These are phyloP conservation scores for Russula sp. DNA, from an alignment of 768 basidiomycete species.

Conservation along the genomic window DNA sequence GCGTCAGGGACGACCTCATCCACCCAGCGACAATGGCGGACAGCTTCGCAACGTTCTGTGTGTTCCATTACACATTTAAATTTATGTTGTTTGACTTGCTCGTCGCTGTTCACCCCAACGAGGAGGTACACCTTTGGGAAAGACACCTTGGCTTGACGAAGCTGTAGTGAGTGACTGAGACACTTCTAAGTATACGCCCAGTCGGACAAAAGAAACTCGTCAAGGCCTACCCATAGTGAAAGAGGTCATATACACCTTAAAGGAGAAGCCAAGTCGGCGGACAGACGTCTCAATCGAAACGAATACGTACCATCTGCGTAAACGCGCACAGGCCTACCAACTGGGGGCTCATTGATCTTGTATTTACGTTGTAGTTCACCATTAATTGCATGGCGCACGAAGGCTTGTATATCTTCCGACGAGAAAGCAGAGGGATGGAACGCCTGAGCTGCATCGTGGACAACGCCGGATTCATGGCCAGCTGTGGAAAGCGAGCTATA, in stretches of 20 bases:
- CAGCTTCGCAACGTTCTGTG: slow-evolving; percentile 82
- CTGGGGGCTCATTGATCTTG: slow-evolving; percentile 81
- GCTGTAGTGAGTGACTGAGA: slow-evolving; percentile 82
- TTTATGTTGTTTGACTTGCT: slow-evolving; percentile 74
- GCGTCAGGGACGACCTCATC: slow-evolving; percentile 87
- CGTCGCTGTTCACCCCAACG: slow-evolving; percentile 89
- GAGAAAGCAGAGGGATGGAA: slow-evolving; percentile 66
- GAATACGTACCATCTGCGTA: slow-evolving; percentile 80
- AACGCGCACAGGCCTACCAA: slow-evolving; percentile 72
- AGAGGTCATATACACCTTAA: slow-evolving; percentile 90
- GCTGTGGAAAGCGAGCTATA: not conserved
- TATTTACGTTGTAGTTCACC: slow-evolving; percentile 61
- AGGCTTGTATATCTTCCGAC: slow-evolving; percentile 70
- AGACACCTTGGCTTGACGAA: slow-evolving; percentile 92
- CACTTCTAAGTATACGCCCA: slow-evolving; percentile 7
- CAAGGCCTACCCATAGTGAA: slow-evolving; percentile 79
- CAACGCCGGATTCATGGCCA: slow-evolving; percentile 23
- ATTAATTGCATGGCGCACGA: slow-evolving; percentile 67
- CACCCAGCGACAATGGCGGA: slow-evolving; percentile 96
- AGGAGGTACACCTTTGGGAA: slow-evolving; percentile 88
- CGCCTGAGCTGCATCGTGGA: slow-evolving; percentile 23
- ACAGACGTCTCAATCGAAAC: not conserved
- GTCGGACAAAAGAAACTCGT: slow-evolving; percentile 7
- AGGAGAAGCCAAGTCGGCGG: not conserved
- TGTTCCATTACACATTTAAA: slow-evolving; percentile 82